Percentiles rank a stretch among this genome's conserved stretches.
phyloP scores from a whole-genome alignment of 192 early-diverging fungal genomes.

The Jimgerdemannia flammicorona region DNA sequence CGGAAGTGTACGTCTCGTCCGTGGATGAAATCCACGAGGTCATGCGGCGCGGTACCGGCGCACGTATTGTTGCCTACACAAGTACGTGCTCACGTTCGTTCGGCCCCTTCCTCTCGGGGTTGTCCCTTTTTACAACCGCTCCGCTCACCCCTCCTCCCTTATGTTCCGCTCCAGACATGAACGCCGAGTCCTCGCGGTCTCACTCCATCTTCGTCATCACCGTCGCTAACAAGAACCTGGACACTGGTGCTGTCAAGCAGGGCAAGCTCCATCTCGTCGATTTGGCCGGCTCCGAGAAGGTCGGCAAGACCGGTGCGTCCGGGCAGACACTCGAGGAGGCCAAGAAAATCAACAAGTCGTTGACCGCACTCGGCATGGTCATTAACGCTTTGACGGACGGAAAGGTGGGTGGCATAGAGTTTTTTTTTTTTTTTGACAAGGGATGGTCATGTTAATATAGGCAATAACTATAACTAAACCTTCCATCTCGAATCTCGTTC shows the following conservation, averaged over 20 bases:
- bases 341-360: constrained; percentile 99
- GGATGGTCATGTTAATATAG: background rate
- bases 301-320: constrained; percentile 95
- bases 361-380: constrained; percentile 98
- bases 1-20: constrained; percentile 97
- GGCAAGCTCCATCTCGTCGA: constrained; percentile 97
- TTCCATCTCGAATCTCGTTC: background rate
- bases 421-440: background rate
- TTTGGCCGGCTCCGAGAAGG: constrained; percentile 99
- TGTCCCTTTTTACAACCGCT: no score
- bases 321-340: constrained; percentile 98
- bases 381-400: constrained; percentile 99
- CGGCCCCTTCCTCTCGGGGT: no score
- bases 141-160: no score
- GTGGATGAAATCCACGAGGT: constrained; percentile 96
- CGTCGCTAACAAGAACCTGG: no score
- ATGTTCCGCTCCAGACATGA: no score
- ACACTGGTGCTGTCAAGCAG: constrained; percentile 82
- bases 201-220: no score
- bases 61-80: constrained; percentile 87
- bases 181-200: no score
- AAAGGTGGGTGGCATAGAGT: constrained; percentile 55
- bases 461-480: background rate
- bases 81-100: no score
- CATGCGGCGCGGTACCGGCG: constrained; percentile 88